A percentile compares a stretch with the other conserved stretches of the same genome.
These are phyloP conservation scores for Diutina sp. DNA, from an alignment of 1,139 yeast species.

Conservation along the genomic window DNA sequence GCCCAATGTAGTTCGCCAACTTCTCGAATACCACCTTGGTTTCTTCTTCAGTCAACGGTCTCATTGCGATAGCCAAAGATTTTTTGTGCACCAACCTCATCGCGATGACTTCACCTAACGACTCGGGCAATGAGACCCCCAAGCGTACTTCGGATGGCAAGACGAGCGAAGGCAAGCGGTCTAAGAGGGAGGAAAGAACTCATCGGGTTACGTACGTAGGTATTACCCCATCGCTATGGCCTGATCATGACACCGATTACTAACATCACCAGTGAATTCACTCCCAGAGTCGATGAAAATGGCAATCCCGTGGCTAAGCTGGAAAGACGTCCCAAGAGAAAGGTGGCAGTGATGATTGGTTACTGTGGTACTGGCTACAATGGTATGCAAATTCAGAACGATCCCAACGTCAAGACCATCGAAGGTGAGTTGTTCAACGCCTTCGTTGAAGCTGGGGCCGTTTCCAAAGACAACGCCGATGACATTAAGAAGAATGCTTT, in stretches of 20 bases:
- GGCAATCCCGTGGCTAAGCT: constrained; percentile 46
- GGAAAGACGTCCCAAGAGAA: constrained; percentile 69
- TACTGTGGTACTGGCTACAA: constrained; percentile 97
- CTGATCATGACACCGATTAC: constrained; percentile 10
- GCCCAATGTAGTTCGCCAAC: constrained; percentile 89
- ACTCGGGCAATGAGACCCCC: background rate
- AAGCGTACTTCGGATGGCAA: background rate
- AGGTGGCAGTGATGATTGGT: constrained; percentile 88
- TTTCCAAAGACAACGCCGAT: constrained; percentile 76
- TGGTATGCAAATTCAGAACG: constrained; percentile 81
- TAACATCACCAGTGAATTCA: constrained; percentile 17
- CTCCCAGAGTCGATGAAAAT: constrained; percentile 39
- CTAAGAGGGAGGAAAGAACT: background rate
- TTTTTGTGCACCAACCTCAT: background rate
- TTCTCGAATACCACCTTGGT: constrained; percentile 93
- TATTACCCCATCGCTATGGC: background rate
- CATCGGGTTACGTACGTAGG: constrained; percentile 3
- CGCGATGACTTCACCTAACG: background rate
- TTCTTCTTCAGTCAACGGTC: constrained; percentile 94
- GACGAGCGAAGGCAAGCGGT: background rate
- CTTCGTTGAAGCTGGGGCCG: constrained; percentile 79
- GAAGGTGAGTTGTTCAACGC: constrained; percentile 87
- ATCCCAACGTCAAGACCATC: constrained; percentile 83
- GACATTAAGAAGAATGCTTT: constrained; percentile 86
- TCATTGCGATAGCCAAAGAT: constrained; percentile 33